Evolutionary conservation across 2,329 filamentous ascomycete species (phyloP), one percentile per base, ranked within the genome.

Genomic region (Ophiosphaerella herpotricha): DNA sequence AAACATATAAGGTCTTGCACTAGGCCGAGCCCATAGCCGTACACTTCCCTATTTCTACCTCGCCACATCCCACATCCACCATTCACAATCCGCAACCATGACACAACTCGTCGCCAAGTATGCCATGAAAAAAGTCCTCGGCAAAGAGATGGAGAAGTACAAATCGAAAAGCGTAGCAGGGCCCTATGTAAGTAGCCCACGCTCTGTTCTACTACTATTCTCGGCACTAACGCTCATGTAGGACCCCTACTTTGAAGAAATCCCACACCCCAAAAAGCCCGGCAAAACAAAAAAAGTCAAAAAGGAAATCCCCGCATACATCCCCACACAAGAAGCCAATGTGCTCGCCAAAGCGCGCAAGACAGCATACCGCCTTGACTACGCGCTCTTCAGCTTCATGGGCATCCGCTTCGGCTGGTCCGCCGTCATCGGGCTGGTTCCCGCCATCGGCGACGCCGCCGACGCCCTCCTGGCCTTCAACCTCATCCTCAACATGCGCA

Each of bases 351-450:
- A 88, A 63, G 90, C 96, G 62, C 93, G 96, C 74, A 84, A 88
- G 63, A 83, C 88, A 50, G 91, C 94, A 31, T 96, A 96, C 75
- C 82, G 85, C 33, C 83, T 97, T 23, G 94, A 97, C 73, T 88
- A 91, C 79, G 84, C 83, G 47, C 82, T 96, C 5, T 95, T 93
- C 78, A 91, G 84, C 66, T 84, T 90, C 67, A 84, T 88, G 57
- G 91, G 91, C 37, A 82, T 96, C 51, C 84, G 87, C 50, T 92
- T 97, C 68, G 94, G 94, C 46, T 97, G 91, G 91, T 85, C 89
- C 43, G 89, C 87, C 62, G 83, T 96, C 50, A 90, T 97, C 63
- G 94, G 87, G 12, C 70, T 97, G 7, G 74, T 97, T 46, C 94
- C 94, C 61, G 84, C 84, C 83, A 91, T 81, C 80, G 89, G 57